phyloP scores from a whole-genome alignment of 2,329 filamentous ascomycete species.

The Chrysoporthe cubensis region DNA sequence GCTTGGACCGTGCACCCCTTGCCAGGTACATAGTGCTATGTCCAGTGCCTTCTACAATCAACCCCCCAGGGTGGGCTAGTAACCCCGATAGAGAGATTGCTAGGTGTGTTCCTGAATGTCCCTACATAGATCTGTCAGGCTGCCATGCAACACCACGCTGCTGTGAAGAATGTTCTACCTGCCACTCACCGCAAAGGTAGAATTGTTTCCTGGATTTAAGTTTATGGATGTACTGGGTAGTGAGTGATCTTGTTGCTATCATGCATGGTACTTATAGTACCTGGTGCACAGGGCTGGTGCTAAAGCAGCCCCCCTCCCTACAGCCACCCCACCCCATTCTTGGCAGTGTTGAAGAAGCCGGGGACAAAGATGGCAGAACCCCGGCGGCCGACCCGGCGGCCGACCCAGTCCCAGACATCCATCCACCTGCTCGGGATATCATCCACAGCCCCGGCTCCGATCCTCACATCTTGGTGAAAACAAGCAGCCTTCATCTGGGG shows the following conservation, averaged over 20 bases:
- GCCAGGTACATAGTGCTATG: not conserved
- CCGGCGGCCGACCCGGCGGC: not conserved
- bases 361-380: not conserved
- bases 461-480: not conserved
- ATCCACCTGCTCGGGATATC: not conserved
- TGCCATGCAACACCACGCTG: too few relatives aligned
- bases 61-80: not conserved
- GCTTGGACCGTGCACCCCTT: conserved; percentile 12
- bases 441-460: not conserved
- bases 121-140: too few relatives aligned
- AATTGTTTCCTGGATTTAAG: too few relatives aligned
- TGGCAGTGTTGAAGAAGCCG: not conserved
- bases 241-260: not conserved
- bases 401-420: not conserved
- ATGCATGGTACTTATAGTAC: not conserved
- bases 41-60: not conserved
- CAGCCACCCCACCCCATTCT: conserved; percentile 2
- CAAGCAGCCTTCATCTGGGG: not conserved
- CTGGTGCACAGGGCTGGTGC: not conserved
- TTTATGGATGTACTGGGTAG: too few relatives aligned
- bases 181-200: too few relatives aligned
- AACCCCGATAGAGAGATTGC: too few relatives aligned
- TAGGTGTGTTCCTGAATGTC: too few relatives aligned
- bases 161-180: too few relatives aligned
- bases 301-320: not conserved